Percentiles rank a stretch among this genome's conserved stretches.
phyloP scores from a whole-genome alignment of 202 grass and related monocot genomes.

The Musa balbisiana region DNA sequence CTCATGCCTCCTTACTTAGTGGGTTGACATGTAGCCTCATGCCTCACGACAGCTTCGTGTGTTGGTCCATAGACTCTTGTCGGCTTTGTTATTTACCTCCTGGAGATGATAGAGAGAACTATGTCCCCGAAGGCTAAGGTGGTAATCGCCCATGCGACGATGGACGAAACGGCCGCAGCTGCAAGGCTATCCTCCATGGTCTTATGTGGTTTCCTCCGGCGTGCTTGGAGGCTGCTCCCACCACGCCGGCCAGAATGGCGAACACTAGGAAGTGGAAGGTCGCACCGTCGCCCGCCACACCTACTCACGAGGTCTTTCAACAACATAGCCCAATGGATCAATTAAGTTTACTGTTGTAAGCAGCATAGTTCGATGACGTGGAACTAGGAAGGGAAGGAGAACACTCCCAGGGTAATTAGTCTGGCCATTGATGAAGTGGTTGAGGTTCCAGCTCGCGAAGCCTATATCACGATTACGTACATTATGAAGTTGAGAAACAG shows the following conservation, averaged over 20 bases:
- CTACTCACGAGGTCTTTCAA: not conserved
- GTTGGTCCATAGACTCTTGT: too few relatives aligned
- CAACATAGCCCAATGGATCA: too few relatives aligned
- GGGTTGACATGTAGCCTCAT: too few relatives aligned
- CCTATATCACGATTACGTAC: constrained; percentile 46
- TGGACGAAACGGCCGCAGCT: constrained; percentile 24
- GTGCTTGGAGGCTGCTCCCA: constrained; percentile 37
- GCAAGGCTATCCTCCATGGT: constrained; percentile 43
- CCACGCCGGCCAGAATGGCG: constrained; percentile 39
- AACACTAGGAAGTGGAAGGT: constrained; percentile 50
- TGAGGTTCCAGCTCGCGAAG: constrained; percentile 46
- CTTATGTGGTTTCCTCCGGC: constrained; percentile 43
- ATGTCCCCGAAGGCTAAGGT: constrained; percentile 49
- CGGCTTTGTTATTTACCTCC: too few relatives aligned
- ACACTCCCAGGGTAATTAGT: constrained; percentile 23
- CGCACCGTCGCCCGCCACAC: constrained; percentile 35
- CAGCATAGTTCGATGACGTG: too few relatives aligned
- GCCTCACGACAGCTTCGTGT: too few relatives aligned
- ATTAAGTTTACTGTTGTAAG: too few relatives aligned
- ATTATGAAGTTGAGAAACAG: constrained; percentile 55
- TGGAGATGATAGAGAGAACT: too few relatives aligned
- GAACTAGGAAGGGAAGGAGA: too few relatives aligned
- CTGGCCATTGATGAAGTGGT: constrained; percentile 43
- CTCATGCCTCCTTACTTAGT: too few relatives aligned
- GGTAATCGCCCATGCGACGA: constrained; percentile 45